A percentile compares a stretch with the other conserved stretches of the same genome.
These are phyloP conservation scores for Rubia balearica DNA, from an alignment of 305 asterid genomes.

Conservation along the genomic window DNA sequence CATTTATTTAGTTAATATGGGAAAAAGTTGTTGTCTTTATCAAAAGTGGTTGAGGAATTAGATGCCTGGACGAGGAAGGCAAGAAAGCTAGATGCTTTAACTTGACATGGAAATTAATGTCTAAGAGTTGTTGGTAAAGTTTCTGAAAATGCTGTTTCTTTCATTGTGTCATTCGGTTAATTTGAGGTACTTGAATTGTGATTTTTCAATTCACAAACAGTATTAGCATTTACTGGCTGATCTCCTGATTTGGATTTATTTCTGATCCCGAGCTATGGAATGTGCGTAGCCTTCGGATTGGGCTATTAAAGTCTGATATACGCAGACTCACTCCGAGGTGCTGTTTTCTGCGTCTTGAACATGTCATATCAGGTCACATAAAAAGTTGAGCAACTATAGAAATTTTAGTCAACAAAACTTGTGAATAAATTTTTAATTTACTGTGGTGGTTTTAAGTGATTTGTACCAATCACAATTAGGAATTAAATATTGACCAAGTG, in stretches of 20 bases:
- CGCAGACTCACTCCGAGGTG: neutral
- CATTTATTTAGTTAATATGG: neutral
- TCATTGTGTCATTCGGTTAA: neutral
- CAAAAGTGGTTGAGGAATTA: neutral
- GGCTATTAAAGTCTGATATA: neutral
- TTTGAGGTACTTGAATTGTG: neutral
- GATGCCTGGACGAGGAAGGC: conserved; percentile 5
- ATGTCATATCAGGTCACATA: too few species aligned
- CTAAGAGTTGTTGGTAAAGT: neutral
- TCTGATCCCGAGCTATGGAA: neutral
- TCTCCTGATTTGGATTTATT: neutral
- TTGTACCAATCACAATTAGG: neutral
- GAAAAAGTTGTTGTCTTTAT: neutral
- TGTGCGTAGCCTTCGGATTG: neutral
- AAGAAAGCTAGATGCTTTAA: neutral
- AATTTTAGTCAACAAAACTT: too few species aligned
- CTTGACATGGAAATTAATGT: neutral
- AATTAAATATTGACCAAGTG: neutral
- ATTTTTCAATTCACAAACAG: neutral
- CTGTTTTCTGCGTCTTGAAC: neutral
- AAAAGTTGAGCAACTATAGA: neutral
- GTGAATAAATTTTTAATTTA: neutral
- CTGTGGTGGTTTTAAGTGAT: neutral
- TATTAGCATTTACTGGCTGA: neutral
- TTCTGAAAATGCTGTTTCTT: neutral